Evolutionary conservation across 805 yeast genomes (phyloP).

Genomic region (Sugiyamaella floridensis): DNA sequence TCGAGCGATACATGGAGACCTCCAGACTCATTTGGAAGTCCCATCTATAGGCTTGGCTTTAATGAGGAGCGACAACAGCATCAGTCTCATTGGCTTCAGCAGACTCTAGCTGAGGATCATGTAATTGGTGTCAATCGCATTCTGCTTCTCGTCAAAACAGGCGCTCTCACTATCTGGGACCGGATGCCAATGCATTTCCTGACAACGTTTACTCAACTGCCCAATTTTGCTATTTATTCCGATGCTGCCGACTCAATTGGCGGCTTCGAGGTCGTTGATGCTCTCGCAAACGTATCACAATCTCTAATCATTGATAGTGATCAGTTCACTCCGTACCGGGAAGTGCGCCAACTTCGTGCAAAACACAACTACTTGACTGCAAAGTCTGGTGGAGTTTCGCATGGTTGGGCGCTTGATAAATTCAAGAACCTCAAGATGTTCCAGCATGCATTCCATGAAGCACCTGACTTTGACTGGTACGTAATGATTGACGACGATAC

Average conservation of each 20-base stretch:
- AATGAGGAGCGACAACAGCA: not conserved
- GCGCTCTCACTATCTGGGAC: constrained; percentile 28
- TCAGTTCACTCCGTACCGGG: constrained; percentile 6
- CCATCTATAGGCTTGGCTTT: not conserved
- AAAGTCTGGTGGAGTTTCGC: constrained; percentile 3
- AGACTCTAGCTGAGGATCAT: constrained; percentile 2
- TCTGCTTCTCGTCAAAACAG: constrained; percentile 31
- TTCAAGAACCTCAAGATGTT: constrained; percentile 32
- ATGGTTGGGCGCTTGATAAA: constrained; percentile 31
- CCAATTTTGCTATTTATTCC: constrained; percentile 29
- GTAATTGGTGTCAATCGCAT: constrained; percentile 10
- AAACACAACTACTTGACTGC: constrained; percentile 1
- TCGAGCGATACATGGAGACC: constrained; percentile 30
- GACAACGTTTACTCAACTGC: constrained; percentile 27
- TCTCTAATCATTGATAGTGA: constrained; percentile 7
- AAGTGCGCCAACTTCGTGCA: constrained; percentile 1
- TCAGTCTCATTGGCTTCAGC: not conserved
- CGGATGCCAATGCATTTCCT: constrained; percentile 30
- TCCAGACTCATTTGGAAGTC: constrained; percentile 13
- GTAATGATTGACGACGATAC: constrained; percentile 32
- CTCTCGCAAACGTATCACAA: constrained; percentile 47
- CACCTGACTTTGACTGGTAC: constrained; percentile 29
- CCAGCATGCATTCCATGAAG: constrained; percentile 27
- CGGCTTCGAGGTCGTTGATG: constrained; percentile 93
- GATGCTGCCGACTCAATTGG: constrained; percentile 28